phyloP scores from a whole-genome alignment of 1,284 basidiomycete genomes.

The Dichomitus squalens region DNA sequence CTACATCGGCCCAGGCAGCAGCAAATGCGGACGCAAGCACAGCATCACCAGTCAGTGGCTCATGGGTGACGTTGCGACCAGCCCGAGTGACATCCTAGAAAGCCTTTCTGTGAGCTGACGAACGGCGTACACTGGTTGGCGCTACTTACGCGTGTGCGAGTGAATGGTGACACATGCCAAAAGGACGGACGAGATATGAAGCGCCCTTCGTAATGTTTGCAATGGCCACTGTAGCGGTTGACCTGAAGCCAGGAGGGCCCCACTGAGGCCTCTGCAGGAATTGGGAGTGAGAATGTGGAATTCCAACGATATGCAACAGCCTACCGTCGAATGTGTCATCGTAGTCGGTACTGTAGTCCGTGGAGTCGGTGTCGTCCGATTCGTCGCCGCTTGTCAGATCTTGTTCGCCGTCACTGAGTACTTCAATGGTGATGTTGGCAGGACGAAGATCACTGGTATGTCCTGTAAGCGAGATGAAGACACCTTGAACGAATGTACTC shows the following conservation, averaged over 20 bases:
- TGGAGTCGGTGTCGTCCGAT: constrained; percentile 72
- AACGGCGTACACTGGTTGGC: background rate
- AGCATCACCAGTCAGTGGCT: background rate
- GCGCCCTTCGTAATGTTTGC: constrained; percentile 34
- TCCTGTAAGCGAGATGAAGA: background rate
- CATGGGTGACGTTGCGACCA: background rate
- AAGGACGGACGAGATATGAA: constrained; percentile 32
- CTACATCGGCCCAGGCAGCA: background rate
- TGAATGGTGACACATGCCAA: constrained; percentile 42
- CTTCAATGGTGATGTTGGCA: constrained; percentile 36
- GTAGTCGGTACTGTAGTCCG: constrained; percentile 64
- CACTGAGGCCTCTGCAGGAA: constrained; percentile 9
- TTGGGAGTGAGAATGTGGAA: background rate
- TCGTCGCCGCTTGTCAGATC: constrained; percentile 71
- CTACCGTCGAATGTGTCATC: constrained; percentile 38
- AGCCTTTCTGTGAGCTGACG: background rate
- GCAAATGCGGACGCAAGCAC: background rate
- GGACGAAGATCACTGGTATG: constrained; percentile 52
- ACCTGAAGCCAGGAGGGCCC: constrained; percentile 22
- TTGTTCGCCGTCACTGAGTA: constrained; percentile 46
- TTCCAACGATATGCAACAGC: background rate
- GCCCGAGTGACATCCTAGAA: constrained; percentile 7
- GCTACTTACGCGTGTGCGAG: constrained; percentile 32
- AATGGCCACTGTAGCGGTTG: constrained; percentile 28
- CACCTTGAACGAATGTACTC: constrained; percentile 25